Evolutionary conservation across 2,329 filamentous ascomycete genomes (phyloP).

Genomic region (Fonsecaea erecta): DNA sequence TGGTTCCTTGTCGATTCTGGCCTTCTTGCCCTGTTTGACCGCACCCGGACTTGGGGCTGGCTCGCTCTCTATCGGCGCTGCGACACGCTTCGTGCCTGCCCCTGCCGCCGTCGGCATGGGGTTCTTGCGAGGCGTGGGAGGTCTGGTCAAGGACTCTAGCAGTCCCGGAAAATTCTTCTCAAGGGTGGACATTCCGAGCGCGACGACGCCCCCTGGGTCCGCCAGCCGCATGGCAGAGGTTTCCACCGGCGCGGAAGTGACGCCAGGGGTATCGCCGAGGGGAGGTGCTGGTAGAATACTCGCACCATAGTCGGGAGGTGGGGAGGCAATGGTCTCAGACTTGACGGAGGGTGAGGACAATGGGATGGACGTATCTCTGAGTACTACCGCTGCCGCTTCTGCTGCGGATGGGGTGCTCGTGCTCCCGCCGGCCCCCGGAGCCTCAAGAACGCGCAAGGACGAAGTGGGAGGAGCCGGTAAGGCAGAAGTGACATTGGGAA

Average conservation of each 20-base stretch:
- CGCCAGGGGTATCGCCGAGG: background rate
- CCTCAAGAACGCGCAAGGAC: background rate
- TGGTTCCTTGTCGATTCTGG: slow-evolving; percentile 26
- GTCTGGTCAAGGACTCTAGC: slow-evolving; percentile 16
- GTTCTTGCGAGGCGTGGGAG: background rate
- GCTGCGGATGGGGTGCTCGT: background rate
- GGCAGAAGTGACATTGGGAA: background rate
- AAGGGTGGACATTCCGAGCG: slow-evolving; percentile 15
- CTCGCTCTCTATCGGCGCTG: background rate
- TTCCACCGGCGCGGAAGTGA: background rate
- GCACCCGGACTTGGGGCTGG: background rate
- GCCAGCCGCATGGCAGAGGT: background rate
- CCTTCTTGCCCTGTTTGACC: slow-evolving; percentile 6
- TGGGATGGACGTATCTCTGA: slow-evolving; percentile 2
- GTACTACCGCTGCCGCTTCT: too few relatives aligned
- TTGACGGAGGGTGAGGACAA: slow-evolving; percentile 19
- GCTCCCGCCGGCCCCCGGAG: background rate
- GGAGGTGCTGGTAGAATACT: slow-evolving; percentile 2
- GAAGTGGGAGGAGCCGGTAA: background rate
- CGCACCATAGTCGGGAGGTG: background rate
- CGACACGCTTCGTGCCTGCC: slow-evolving; percentile 8
- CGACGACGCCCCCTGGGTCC: background rate
- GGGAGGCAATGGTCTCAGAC: slow-evolving; percentile 11
- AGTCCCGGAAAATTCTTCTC: slow-evolving; percentile 25
- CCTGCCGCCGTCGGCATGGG: background rate